phyloP scores from a whole-genome alignment of 169 alveolate genomes.

The Cryptosporidium muris region DNA sequence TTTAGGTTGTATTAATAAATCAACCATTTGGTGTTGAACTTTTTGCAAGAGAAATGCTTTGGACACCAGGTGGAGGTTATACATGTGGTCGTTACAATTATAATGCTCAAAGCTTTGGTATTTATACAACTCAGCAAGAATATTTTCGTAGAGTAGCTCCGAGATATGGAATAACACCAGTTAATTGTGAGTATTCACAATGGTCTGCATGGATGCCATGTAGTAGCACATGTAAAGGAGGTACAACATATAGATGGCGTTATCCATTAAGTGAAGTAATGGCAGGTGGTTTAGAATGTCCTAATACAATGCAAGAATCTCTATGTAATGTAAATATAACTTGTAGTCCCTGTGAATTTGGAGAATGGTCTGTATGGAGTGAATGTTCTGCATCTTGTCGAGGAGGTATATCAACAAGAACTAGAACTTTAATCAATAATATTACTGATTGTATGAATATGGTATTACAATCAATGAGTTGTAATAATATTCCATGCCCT shows the following conservation, averaged over 20 bases:
- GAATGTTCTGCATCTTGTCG: constrained; percentile 58
- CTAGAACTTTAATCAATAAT: constrained; percentile 19
- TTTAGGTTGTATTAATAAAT: constrained; percentile 47
- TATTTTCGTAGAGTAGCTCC: too few species aligned
- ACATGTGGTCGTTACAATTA: constrained; percentile 35
- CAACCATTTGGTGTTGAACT: constrained; percentile 41
- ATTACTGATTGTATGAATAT: constrained; percentile 46
- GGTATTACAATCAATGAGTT: constrained; percentile 11
- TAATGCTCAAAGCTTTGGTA: constrained; percentile 17
- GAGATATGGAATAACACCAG: constrained; percentile 50
- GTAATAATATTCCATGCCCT: constrained; percentile 61
- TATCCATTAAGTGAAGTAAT: constrained; percentile 63
- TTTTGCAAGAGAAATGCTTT: constrained; percentile 53
- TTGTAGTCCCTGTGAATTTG: constrained; percentile 29
- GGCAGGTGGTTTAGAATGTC: constrained; percentile 71
- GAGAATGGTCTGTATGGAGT: constrained; percentile 59
- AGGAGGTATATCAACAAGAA: constrained; percentile 47
- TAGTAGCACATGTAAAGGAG: constrained; percentile 56
- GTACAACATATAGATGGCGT: constrained; percentile 67
- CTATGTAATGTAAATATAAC: constrained; percentile 46
- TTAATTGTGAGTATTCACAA: constrained; percentile 58
- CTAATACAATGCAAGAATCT: constrained; percentile 41
- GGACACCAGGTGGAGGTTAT: constrained; percentile 43
- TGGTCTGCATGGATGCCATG: constrained; percentile 71
- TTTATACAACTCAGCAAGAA: constrained; percentile 9